phyloP scores from a whole-genome alignment of 1,284 basidiomycete genomes.

The Sporisorium scitamineum region DNA sequence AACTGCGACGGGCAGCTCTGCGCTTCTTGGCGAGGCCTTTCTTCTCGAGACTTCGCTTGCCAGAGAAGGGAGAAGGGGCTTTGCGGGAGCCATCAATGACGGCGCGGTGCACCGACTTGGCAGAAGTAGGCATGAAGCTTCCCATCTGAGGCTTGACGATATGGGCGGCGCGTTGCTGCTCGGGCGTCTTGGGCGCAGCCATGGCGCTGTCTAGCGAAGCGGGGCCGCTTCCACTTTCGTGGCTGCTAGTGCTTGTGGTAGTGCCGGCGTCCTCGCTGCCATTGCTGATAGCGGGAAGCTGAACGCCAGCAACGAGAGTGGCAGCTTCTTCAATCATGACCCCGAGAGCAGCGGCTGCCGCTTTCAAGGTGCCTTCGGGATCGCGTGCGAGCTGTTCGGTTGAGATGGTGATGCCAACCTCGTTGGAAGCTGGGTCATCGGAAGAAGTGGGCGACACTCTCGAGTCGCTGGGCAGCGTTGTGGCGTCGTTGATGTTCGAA shows the following conservation, averaged over 20 bases:
- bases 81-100: constrained; percentile 66
- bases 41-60: constrained; percentile 52
- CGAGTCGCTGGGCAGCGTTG: constrained; percentile 14
- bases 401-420: constrained; percentile 56
- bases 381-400: constrained; percentile 54
- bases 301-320: constrained; percentile 45
- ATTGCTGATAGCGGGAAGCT: constrained; percentile 20
- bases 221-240: constrained; percentile 19
- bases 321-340: constrained; percentile 50
- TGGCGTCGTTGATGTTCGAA: constrained; percentile 25
- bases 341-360: constrained; percentile 50
- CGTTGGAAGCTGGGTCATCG: constrained; percentile 35
- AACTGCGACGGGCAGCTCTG: constrained; percentile 37
- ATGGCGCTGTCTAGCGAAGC: constrained; percentile 12
- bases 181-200: constrained; percentile 42
- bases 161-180: constrained; percentile 33
- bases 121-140: constrained; percentile 61
- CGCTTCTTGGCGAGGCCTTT: constrained; percentile 58
- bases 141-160: constrained; percentile 61
- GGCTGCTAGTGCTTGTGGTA: constrained; percentile 12
- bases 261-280: neutral
- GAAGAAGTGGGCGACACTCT: constrained; percentile 31
- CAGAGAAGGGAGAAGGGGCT: constrained; percentile 65
- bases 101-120: constrained; percentile 65
- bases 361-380: constrained; percentile 51